A percentile compares a stretch with the other conserved stretches of the same genome.
These are phyloP conservation scores for Myriosclerotinia curreyana DNA, from an alignment of 2,329 filamentous ascomycete species.

Conservation along the genomic window DNA sequence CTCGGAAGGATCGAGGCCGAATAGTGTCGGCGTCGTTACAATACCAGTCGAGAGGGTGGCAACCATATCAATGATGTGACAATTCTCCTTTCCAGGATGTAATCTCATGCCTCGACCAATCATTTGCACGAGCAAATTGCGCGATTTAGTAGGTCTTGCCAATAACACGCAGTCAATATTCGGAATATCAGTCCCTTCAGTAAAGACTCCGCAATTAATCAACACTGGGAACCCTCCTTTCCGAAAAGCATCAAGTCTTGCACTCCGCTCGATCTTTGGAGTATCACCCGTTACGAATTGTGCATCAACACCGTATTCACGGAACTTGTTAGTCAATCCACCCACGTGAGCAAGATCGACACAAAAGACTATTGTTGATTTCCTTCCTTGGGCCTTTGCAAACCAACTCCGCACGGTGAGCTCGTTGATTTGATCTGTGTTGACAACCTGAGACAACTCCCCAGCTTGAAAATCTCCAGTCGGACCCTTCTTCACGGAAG, in stretches of 20 bases:
- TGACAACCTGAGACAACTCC: constrained; percentile 79
- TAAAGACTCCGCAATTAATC: constrained; percentile 94
- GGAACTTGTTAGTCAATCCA: constrained; percentile 72
- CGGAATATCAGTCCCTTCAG: constrained; percentile 95
- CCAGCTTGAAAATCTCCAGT: constrained; percentile 76
- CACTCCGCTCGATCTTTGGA: constrained; percentile 61
- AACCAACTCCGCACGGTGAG: constrained; percentile 85
- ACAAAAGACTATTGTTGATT: constrained; percentile 90
- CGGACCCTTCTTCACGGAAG: constrained; percentile 58
- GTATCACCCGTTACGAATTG: constrained; percentile 85
- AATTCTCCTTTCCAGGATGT: constrained; percentile 76
- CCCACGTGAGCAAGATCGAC: constrained; percentile 83
- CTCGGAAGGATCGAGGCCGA: constrained; percentile 83
- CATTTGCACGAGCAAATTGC: constrained; percentile 96
- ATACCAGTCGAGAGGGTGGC: constrained; percentile 80
- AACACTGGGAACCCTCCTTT: constrained; percentile 77
- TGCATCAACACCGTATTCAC: constrained; percentile 75
- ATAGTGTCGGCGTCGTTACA: constrained; percentile 85
- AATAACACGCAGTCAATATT: constrained; percentile 93
- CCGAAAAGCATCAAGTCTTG: constrained; percentile 73
- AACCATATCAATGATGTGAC: constrained; percentile 96
- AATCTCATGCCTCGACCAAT: constrained; percentile 91
- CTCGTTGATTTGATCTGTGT: constrained; percentile 76
- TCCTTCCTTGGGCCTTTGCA: constrained; percentile 66
- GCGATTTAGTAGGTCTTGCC: constrained; percentile 82